Evolutionary conservation across 805 yeast species (phyloP).

Genomic region (Yamadazyma philogaea): DNA sequence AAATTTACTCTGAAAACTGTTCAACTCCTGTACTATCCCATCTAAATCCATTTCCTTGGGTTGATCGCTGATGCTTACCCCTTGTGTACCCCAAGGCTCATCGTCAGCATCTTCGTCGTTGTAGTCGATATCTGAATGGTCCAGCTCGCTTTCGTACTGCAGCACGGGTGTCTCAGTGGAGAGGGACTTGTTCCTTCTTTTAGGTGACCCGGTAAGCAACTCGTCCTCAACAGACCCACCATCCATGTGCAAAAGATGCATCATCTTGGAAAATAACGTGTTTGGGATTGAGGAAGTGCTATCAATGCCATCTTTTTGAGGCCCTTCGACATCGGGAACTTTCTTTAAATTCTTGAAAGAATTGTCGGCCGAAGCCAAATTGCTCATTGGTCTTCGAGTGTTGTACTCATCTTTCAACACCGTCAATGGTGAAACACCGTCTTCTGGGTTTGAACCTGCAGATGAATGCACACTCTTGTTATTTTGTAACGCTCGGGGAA

Average conservation of each 20-base stretch:
- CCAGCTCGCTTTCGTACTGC: conserved; percentile 25
- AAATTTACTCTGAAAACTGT: conserved; percentile 30
- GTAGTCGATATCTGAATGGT: conserved; percentile 13
- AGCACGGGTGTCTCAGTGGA: conserved; percentile 15
- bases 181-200: conserved; percentile 16
- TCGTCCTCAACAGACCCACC: not conserved
- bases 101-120: conserved; percentile 11
- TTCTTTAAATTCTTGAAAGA: conserved; percentile 2
- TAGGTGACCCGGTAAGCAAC: not conserved
- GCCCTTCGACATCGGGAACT: not conserved
- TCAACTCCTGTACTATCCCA: conserved; percentile 24
- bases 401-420: conserved; percentile 27
- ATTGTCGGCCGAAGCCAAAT: conserved; percentile 10
- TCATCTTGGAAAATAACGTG: conserved; percentile 18
- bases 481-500: conserved; percentile 1
- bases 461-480: not conserved
- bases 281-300: conserved; percentile 10
- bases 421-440: conserved; percentile 26
- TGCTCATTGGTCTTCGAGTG: conserved; percentile 19
- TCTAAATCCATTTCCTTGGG: conserved; percentile 9
- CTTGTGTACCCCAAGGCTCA: not conserved
- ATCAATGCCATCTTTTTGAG: not conserved
- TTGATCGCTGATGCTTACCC: not conserved
- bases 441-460: not conserved
- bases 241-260: conserved; percentile 5